Base-by-base conservation (phyloP, 1,284 basidiomycete genomes). In the Cryptococcus sp. region DNA sequence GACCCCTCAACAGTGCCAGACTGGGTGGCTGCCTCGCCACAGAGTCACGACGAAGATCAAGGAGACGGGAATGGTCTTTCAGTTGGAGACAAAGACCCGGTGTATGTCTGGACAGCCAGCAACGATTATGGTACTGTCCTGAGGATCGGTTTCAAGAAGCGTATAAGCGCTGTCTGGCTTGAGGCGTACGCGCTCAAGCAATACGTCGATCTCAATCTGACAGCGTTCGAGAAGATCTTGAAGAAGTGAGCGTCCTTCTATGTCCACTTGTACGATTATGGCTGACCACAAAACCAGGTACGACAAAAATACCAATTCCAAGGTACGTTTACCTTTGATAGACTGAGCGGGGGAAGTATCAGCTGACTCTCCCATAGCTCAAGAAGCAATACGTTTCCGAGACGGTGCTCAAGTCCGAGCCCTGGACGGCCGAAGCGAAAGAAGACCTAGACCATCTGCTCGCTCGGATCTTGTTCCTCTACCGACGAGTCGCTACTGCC, bases 141-240 rank as follows among this genome's bases (percentile, higher is more conserved):
- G 19, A 87, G 93, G 41, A 84, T 97, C 53, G 83, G 95, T 31
- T 93, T 91, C 84, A 98, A 98, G 81, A 87, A 93, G 61, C 84
- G 89, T 64, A 93, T 98, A 59, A 91, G 91, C 1, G 87, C 84
- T 49, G 82, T 94, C n/a, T 97, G 91, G 76, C 87, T 93, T 44
- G 83, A 87, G 1, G 82, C 89, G 48, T 89, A 88, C n/a, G 88
- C 90, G 40, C 83, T 98, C 57, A 86, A 86, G 75, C 90, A 93
- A n/a, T 99, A 93, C 68, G 87, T 93, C 50, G 91, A 97, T 69
- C 83, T 98, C 56, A 99, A 99, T 79, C 85, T 91, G 72, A 91
- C 91, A 0, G 96, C 94, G 0, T 92, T 98, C 80, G 86, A 92
- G 69, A 98, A 99, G 83, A 95, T 97, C 42, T 76, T 97, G 70